Percentiles rank a stretch among this genome's conserved stretches.
phyloP scores from a whole-genome alignment of 164 flowering plant species.

The Tetracentron sinense region DNA sequence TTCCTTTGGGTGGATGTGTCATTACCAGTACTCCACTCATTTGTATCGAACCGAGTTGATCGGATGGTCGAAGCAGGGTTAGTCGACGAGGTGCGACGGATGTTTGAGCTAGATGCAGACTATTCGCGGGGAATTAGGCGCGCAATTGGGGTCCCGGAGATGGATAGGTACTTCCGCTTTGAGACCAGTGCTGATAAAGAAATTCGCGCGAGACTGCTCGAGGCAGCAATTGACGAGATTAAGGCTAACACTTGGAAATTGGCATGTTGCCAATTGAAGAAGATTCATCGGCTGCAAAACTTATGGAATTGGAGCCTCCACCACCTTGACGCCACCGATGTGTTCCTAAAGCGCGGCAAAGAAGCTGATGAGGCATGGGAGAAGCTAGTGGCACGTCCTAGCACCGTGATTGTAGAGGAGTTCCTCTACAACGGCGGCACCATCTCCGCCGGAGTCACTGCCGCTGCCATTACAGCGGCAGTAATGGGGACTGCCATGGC shows the following conservation, averaged over 20 bases:
- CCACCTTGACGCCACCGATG: too few relatives aligned
- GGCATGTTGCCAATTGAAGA: constrained; percentile 47
- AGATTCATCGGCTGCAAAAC: constrained; percentile 44
- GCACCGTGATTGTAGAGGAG: constrained; percentile 25
- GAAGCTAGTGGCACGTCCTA: constrained; percentile 40
- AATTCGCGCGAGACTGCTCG: constrained; percentile 23
- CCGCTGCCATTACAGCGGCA: too few relatives aligned
- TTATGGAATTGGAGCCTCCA: constrained; percentile 47
- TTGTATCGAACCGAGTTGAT: constrained; percentile 56
- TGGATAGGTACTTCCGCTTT: constrained; percentile 39
- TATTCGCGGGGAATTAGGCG: constrained; percentile 54
- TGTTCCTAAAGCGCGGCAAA: constrained; percentile 26
- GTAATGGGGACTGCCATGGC: background rate
- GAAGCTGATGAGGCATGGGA: constrained; percentile 61
- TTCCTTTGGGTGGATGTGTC: constrained; percentile 80
- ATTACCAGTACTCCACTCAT: constrained; percentile 43
- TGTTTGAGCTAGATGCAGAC: constrained; percentile 43
- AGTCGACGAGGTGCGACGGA: constrained; percentile 42
- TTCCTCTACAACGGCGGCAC: constrained; percentile 26
- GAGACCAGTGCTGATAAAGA: constrained; percentile 21
- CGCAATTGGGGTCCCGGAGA: constrained; percentile 76
- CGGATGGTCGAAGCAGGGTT: constrained; percentile 60
- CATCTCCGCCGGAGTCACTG: background rate
- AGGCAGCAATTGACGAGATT: constrained; percentile 39
- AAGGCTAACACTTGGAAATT: constrained; percentile 56